Base-by-base conservation (phyloP, 495 filamentous ascomycete genomes). In the Talaromyces trachyspermus region DNA sequence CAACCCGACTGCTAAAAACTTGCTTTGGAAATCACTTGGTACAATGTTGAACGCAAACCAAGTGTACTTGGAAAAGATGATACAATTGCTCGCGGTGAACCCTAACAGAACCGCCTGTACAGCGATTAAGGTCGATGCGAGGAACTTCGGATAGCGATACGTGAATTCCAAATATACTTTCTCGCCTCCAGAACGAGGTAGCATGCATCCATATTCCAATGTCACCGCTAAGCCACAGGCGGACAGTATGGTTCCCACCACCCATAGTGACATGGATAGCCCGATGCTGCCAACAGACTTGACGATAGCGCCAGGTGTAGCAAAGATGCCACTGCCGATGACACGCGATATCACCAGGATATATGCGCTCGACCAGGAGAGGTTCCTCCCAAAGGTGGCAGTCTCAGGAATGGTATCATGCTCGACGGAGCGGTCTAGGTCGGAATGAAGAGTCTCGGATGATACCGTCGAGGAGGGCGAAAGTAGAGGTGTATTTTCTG, bases 141-240 rank as follows among this genome's bases (percentile, higher is more conserved):
- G 71, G 53, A 84, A 87, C 12, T 74, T 74, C 2, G 86, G 85
- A 19, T 68, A 68, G 0, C 74, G 78, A 63, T 88, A 90, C 0
- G 81, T 80, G 60, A 81, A 85, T 54, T 90, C 85, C 44, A 89
- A 76, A 52, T 90, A 90, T 23, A 88, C 80, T 62, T 88, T 88
- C 32, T 79, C 72, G 15, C 84, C 85, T 2, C 85, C 83, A 2
- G 77, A 82, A 2, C 80, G 68, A 38, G 84, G 84, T 41, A 86
- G 63, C 81, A 86, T 85, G 56, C 77, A 83, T 0, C 85, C 85
- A 53, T 76, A 84, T 54, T 89, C 85, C 50, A 89, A 61, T 5
- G 67, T 72, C 0, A 89, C 68, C 2, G 73, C 68, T 15, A 87
- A 54, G 0, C 80, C 83, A 37, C 72, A 83, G 18, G 70, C 76